Base-by-base conservation (phyloP, 2,329 filamentous ascomycete species). In the Botrytis sinoallii region DNA sequence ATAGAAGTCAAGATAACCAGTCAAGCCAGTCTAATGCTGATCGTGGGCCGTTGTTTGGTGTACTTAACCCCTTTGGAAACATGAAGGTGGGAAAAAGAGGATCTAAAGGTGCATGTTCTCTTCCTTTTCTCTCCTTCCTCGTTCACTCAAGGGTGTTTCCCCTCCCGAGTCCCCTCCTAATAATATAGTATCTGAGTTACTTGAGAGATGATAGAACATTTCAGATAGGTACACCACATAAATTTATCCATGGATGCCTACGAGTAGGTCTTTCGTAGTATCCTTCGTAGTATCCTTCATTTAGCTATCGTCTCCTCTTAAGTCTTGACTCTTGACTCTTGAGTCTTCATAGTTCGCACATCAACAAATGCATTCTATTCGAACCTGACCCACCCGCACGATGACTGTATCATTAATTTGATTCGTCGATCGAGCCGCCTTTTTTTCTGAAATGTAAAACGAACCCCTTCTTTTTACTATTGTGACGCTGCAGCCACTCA, bases 361-460 rank as follows among this genome's bases (percentile, higher is more conserved):
- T 38, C 42, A 48, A 46, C 59, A 38, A 61, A 38, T 18, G 22
- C 29, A 29, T 44, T 70, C 38, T 35, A 46, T 29, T 63, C 40
- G 9, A 63, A 70, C 46, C 61, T 57, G 32, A 42, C 70, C 66
- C 46, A 35, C 61, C 44, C 46, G 61, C 61, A 72, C 61, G 29
- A 67, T 67, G 70, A 59, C 14, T 57, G 60, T 59, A 42, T 52
- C 32, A 66, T 64, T 18, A 66, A 42, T n/a, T 35, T 72, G 38
- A 66, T 72, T 72, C n/a, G 70, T 44, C 48, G 57, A 40, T 66
- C 35, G 32, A 18, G 60, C 46, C 70, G 5, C 59, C 69, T 63
- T 71, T 64, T 64, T 64, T 63, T 38, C 59, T 32, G n/a, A 71
- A 40, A 40, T 52, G 70, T 71, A 71, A 71, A 66, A 66, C 70